These are phyloP conservation scores for Gaeumannomyces tritici DNA, from an alignment of 2,329 filamentous ascomycete genomes.

Conservation along the genomic window DNA sequence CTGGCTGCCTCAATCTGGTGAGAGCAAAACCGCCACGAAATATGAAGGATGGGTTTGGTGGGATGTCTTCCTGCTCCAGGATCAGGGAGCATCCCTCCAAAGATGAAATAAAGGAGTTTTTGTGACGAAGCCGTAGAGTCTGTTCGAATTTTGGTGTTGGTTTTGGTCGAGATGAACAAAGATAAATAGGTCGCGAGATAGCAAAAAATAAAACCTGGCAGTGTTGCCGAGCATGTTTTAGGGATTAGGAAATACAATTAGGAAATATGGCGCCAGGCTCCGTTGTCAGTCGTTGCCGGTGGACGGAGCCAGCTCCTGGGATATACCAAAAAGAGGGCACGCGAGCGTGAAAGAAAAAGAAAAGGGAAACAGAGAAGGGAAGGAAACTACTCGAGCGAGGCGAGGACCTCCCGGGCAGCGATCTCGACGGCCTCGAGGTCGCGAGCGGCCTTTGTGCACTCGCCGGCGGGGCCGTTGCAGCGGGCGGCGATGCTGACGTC, in stretches of 20 bases:
- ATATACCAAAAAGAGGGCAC: not conserved
- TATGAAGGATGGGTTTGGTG: not conserved
- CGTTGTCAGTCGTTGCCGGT: not conserved
- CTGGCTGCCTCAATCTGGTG: not conserved
- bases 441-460: conserved; percentile 23
- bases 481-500: conserved; percentile 11
- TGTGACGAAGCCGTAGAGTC: not conserved
- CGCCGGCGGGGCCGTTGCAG: conserved; percentile 20
- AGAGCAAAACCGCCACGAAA: not conserved
- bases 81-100: not conserved
- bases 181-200: no score
- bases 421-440: conserved; percentile 24
- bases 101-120: not conserved
- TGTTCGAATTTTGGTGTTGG: not conserved
- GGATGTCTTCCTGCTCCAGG: no score
- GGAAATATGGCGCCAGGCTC: not conserved
- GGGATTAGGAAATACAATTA: not conserved
- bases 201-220: not conserved
- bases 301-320: not conserved
- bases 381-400: not conserved
- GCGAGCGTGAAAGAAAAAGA: not conserved
- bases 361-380: not conserved
- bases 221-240: not conserved
- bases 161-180: not conserved
- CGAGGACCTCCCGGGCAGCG: conserved; percentile 19